These are phyloP conservation scores for Saraca asoca DNA, from an alignment of 331 rosid genomes.

Conservation along the genomic window DNA sequence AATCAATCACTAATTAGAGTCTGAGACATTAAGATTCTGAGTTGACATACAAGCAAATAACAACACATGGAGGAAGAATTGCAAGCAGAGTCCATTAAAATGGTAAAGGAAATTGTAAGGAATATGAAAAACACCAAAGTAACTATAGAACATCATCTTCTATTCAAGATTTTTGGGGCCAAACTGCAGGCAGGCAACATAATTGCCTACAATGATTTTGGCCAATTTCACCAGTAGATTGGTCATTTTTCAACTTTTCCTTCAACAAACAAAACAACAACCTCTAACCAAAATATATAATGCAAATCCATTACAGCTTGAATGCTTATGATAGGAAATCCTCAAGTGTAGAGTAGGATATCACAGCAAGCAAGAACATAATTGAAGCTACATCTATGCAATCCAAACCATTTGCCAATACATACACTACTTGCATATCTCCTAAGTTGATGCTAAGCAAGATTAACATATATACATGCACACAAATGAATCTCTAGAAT, in stretches of 20 bases:
- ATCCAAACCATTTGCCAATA: not conserved
- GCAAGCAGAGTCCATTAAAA: not conserved
- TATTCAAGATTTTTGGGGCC: not conserved
- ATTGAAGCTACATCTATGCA: not conserved
- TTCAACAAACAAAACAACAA: not conserved
- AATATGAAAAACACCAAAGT: not conserved
- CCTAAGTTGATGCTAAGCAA: not conserved
- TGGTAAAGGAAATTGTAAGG: not conserved
- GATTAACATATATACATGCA: not conserved
- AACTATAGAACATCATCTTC: not conserved
- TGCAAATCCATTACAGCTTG: not conserved
- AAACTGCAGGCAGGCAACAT: not conserved
- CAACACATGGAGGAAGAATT: too few species aligned
- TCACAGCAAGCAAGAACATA: not conserved
- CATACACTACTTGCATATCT: not conserved
- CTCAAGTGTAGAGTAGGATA: not conserved
- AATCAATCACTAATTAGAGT: too few species aligned
- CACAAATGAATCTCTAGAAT: not conserved
- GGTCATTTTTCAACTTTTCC: not conserved
- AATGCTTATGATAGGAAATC: not conserved
- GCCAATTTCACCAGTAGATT: not conserved
- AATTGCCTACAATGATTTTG: not conserved
- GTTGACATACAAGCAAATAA: too few species aligned
- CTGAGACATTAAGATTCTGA: too few species aligned
- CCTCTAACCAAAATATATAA: not conserved